Evolutionary conservation across 257 asterid genomes (phyloP), one percentile per base, ranked within the genome.

Genomic region (Verbascum thapsus): DNA sequence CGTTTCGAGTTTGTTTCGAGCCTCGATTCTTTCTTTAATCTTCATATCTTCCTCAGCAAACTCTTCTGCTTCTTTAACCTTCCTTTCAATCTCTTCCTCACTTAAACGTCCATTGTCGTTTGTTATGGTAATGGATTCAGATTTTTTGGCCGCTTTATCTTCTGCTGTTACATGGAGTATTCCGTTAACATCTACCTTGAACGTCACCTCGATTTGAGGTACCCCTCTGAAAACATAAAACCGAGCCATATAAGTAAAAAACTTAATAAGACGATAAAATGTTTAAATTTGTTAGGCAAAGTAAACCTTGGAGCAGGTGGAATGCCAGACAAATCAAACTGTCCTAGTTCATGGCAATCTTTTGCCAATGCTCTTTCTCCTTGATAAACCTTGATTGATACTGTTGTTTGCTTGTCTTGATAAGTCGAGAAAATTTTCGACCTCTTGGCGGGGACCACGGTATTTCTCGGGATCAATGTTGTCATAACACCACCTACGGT

Each of bases 401-500:
- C 87, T 0, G 76, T 71, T 5, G 80, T 67, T 61, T 81, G 87
- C 58, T 81, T 82, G 44, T 81, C 87, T 54, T 81, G 76, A 62
- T 75, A 81, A 41, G 87, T 78, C 6, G 78, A 66, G 72, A 78
- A 81, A 10, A 78, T 76, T 67, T 81, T 84, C 12, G 87, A 81
- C 42, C 72, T 78, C 64, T 81, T 81, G 15, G 80, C 69, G 1
- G 87, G 82, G 40, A 81, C 73, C 8, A 41, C 78, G 0, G 78
- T 75, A 62, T 78, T 81, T 58, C 87, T 75, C 4, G 87, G 82
- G 17, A 81, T 81, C 74, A 81, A 53, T 59, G 78, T 81, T 7
- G 87, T 78, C 87, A 81, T 81, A 81, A 26, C 82, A 5, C 87
- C 84, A 2, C 87, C 87, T 35, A 81, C 87, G 4, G 87, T 81